These are phyloP conservation scores for Skeletonema costatum DNA, from an alignment of 108 stramenopile genomes.

Conservation along the genomic window DNA sequence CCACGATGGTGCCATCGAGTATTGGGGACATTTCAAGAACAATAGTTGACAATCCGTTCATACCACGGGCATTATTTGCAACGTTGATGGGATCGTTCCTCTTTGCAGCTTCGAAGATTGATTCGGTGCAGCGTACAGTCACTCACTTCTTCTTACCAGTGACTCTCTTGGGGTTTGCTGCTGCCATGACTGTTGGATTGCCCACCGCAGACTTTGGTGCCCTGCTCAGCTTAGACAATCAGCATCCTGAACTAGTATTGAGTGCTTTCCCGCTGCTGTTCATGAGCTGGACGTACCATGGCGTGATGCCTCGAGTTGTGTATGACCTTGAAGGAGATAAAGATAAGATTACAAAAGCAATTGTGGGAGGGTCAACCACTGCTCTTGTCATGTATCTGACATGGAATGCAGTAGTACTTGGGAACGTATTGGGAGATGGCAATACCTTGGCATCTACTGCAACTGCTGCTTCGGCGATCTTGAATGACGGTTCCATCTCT, in stretches of 20 bases:
- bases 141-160: conserved; percentile 67
- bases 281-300: conserved; percentile 85
- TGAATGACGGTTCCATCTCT: conserved; percentile 1
- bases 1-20: not conserved
- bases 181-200: conserved; percentile 57
- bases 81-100: conserved; percentile 17
- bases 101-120: conserved; percentile 34
- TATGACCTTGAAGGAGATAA: conserved; percentile 80
- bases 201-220: conserved; percentile 58
- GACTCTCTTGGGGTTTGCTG: conserved; percentile 60
- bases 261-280: conserved; percentile 81
- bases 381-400: conserved; percentile 84
- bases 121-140: conserved; percentile 44
- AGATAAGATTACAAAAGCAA: conserved; percentile 71
- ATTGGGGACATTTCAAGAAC: conserved; percentile 14
- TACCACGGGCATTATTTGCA: conserved; percentile 56
- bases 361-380: conserved; percentile 72
- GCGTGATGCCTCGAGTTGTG: conserved; percentile 85
- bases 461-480: not conserved
- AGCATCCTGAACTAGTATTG: conserved; percentile 72
- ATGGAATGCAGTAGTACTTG: conserved; percentile 86
- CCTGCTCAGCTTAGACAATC: conserved; percentile 51
- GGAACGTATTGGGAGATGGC: conserved; percentile 46
- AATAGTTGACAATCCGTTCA: not conserved
- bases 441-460: conserved; percentile 12